A percentile compares a stretch with the other conserved stretches of the same genome.
phyloP scores from a whole-genome alignment of 768 basidiomycete species.

The Gymnopilus junonius region DNA sequence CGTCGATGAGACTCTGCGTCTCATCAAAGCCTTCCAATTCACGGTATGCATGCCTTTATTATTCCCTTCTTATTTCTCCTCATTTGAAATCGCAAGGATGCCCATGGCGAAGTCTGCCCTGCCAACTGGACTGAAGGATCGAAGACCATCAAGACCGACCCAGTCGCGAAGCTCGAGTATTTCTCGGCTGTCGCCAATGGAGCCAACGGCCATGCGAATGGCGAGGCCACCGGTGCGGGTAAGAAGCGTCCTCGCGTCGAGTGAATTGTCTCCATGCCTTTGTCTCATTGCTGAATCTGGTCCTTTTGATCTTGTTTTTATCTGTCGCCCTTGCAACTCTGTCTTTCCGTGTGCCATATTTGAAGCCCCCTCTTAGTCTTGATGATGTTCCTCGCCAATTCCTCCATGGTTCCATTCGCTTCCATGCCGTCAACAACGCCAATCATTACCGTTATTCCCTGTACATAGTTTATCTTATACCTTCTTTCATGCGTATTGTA shows the following conservation, averaged over 20 bases:
- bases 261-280: conserved; percentile 27
- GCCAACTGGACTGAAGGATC: conserved; percentile 85
- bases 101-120: conserved; percentile 93
- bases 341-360: background rate
- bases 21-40: conserved; percentile 94
- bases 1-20: conserved; percentile 89
- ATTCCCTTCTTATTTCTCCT: background rate
- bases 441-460: background rate
- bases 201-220: conserved; percentile 37
- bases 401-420: background rate
- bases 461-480: background rate
- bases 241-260: conserved; percentile 66
- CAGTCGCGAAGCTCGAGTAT: conserved; percentile 74
- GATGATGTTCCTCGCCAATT: background rate
- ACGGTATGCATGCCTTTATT: conserved; percentile 52
- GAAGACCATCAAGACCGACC: conserved; percentile 85
- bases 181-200: conserved; percentile 53
- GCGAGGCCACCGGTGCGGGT: conserved; percentile 30
- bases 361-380: background rate
- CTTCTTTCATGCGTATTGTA: background rate
- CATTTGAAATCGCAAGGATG: conserved; percentile 52
- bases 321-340: background rate
- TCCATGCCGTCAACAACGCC: background rate
- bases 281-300: background rate
- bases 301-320: background rate